Evolutionary conservation across 164 flowering plant genomes (phyloP), one percentile per base, ranked within the genome.

Genomic region (Nymphaea thermarum): DNA sequence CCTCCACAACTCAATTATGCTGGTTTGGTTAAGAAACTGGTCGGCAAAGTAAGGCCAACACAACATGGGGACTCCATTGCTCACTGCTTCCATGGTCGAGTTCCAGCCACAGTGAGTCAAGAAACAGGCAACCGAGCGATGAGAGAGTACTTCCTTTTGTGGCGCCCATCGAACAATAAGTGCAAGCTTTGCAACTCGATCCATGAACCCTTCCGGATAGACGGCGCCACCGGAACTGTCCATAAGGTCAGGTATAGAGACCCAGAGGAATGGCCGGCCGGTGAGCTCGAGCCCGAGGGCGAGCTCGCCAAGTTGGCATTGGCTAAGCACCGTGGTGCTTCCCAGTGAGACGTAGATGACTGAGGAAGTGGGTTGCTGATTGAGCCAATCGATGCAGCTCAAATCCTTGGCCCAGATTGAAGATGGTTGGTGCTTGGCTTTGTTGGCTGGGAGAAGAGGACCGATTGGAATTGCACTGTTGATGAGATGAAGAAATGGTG

Each of bases 31-130:
- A 2, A 67, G 25, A 69, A 73, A 60, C 57, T 71, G 79, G 57
- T 76, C 76, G 36, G 66, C 69, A 62, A 67, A 68, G 71, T 70
- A 68, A 43, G 79, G 76, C 79, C 79, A 73, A 63, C 76, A 65
- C 15, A 70, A 15, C 25, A 74, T 63, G 15, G 71, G 73, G 6
- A 74, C 77, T 5, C 72, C 73, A 44, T 43, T 67, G 68, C 68
- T 57, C 41, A 74, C 11, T 3, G 71, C 77, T 47, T 74, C 67
- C 3, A 67, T 57, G 42, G 71, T 67, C 5, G 72, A 69, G 53
- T 69, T 73, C 70, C 72, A 69, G 44, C 76, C 76, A 65, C 72
- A 73, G 42, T 70, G 76, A 44, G 61, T 62, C 62, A 66, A 3
- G 51, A 66, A 68, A 14, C 72, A 65, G 51, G 61, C 68, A n/a